These are phyloP conservation scores for Botrytis fabae DNA, from an alignment of 2,329 filamentous ascomycete species.

Conservation along the genomic window DNA sequence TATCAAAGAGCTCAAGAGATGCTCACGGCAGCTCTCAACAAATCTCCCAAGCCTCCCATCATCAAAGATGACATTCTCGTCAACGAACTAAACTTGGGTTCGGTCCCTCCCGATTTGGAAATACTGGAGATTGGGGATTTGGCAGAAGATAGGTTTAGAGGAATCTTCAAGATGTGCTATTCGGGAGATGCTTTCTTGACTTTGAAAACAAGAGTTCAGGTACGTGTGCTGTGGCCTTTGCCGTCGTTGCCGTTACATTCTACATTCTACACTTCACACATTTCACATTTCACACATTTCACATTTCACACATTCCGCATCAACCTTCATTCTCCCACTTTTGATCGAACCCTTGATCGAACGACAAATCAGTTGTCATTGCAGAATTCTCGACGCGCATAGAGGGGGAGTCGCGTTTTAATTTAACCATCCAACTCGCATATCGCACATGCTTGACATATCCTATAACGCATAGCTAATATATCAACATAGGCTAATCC, in stretches of 20 bases:
- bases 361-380: constrained; percentile 14
- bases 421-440: constrained; percentile 7
- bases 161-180: constrained; percentile 99
- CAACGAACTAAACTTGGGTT: constrained; percentile 94
- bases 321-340: constrained; percentile 14
- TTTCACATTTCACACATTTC: too few relatives aligned
- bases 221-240: constrained; percentile 46
- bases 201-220: constrained; percentile 91
- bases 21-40: constrained; percentile 92
- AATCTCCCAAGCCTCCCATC: constrained; percentile 95
- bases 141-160: constrained; percentile 93
- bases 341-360: neutral
- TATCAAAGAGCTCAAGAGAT: constrained; percentile 90
- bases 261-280: constrained; percentile 10
- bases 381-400: constrained; percentile 11
- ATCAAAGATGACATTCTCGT: constrained; percentile 99
- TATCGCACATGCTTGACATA: constrained; percentile 26
- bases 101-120: constrained; percentile 90
- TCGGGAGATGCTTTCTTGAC: constrained; percentile 93
- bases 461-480: constrained; percentile 49
- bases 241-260: neutral
- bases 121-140: constrained; percentile 97
- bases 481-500: constrained; percentile 75
- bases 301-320: neutral
- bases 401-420: neutral